Conservation (phyloP, 345 rosid species). For the Murraya paniculata region DNA sequence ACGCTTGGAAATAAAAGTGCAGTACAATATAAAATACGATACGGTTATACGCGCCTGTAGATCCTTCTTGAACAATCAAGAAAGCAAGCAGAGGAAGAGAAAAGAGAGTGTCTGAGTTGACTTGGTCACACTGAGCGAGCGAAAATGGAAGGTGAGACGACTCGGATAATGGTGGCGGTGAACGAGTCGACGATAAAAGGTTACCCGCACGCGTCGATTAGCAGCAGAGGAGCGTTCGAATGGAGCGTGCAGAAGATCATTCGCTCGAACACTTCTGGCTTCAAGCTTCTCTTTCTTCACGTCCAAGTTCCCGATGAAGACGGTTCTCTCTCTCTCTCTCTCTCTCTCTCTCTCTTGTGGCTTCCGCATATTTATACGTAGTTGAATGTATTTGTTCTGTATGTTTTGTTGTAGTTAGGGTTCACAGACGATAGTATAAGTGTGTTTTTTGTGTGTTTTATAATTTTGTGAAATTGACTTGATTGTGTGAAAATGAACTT, state of each 20-base stretch:
- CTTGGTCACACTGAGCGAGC: constrained; percentile 5
- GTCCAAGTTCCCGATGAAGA: constrained; percentile 97
- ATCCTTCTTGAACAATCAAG: neutral
- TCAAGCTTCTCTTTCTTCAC: constrained; percentile 88
- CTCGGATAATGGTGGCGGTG: constrained; percentile 79
- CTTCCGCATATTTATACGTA: neutral
- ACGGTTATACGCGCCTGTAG: neutral
- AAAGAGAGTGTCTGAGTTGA: constrained; percentile 1
- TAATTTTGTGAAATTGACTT: neutral
- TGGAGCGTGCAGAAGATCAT: constrained; percentile 91
- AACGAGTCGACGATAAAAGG: constrained; percentile 89
- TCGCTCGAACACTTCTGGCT: constrained; percentile 67
- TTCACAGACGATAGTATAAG: neutral
- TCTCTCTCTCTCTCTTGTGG: neutral
- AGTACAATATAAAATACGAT: too few relatives aligned
- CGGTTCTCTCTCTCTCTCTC: constrained; percentile 44
- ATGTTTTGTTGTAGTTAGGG: neutral
- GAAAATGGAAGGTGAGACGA: constrained; percentile 50
- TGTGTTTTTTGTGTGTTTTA: neutral
- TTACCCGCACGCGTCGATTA: constrained; percentile 90
- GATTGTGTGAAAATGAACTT: neutral
- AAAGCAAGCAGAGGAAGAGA: neutral
- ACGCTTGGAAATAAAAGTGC: neutral
- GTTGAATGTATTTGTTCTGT: neutral
- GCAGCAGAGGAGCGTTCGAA: constrained; percentile 88